These are phyloP conservation scores for Austroboletus niveus DNA, from an alignment of 1,284 basidiomycete species.

Conservation along the genomic window DNA sequence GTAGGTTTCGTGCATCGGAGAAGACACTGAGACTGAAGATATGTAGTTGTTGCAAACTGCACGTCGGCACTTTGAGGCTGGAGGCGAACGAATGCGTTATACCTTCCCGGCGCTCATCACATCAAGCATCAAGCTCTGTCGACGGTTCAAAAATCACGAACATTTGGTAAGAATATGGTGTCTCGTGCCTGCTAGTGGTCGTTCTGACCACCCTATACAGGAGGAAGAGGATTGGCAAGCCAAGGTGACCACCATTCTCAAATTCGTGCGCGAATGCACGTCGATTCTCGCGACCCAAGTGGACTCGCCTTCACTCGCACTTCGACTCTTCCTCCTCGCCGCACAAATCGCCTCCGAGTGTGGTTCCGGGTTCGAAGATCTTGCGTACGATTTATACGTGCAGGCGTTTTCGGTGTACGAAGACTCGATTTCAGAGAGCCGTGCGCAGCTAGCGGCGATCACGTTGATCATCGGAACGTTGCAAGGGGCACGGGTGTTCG, in stretches of 20 bases:
- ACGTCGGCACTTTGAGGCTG: slow-evolving; percentile 80
- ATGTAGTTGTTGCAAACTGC: slow-evolving; percentile 83
- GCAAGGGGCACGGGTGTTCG: slow-evolving; percentile 82
- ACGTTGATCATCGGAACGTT: slow-evolving; percentile 88
- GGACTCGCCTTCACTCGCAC: slow-evolving; percentile 85
- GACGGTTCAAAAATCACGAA: slow-evolving; percentile 81
- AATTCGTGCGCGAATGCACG: slow-evolving; percentile 88
- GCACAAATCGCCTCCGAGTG: slow-evolving; percentile 92
- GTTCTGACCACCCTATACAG: background rate
- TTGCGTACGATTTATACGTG: slow-evolving; percentile 94
- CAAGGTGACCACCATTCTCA: slow-evolving; percentile 81
- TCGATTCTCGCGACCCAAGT: slow-evolving; percentile 89
- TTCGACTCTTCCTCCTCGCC: slow-evolving; percentile 90
- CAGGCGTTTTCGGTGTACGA: slow-evolving; percentile 96
- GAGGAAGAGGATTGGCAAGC: slow-evolving; percentile 83
- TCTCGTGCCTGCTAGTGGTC: background rate
- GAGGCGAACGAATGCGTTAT: slow-evolving; percentile 91
- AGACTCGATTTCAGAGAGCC: slow-evolving; percentile 89
- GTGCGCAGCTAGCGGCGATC: slow-evolving; percentile 91
- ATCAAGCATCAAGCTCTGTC: slow-evolving; percentile 84
- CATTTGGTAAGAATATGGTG: slow-evolving; percentile 42
- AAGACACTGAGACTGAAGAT: background rate
- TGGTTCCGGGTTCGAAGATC: slow-evolving; percentile 76
- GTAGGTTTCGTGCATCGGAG: slow-evolving; percentile 41
- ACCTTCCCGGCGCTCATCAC: slow-evolving; percentile 94